A percentile compares a stretch with the other conserved stretches of the same genome.
Evolutionary conservation across 495 filamentous ascomycete genomes (phyloP).

Genomic region (Astrocystis sublimbata): DNA sequence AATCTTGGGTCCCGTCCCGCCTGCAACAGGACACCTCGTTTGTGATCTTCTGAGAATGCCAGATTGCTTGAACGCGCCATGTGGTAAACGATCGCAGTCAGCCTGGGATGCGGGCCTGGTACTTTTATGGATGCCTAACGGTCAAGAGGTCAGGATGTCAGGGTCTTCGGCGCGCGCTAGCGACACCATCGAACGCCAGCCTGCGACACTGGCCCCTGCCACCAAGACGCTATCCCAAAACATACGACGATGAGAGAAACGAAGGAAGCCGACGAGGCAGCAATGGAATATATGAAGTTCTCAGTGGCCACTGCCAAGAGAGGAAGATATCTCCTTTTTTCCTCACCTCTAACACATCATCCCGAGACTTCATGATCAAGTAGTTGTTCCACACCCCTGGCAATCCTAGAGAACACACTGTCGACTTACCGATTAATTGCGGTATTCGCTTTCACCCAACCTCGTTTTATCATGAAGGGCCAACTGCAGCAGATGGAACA

Average conservation of each 20-base stretch:
- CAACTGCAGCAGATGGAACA: too few species aligned
- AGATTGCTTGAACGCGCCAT: too few species aligned
- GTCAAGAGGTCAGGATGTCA: not conserved
- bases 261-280: not conserved
- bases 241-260: not conserved
- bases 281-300: not conserved
- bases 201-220: conserved; percentile 17
- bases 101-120: not conserved
- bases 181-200: not conserved
- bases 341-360: not conserved
- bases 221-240: not conserved
- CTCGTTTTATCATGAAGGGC: not conserved
- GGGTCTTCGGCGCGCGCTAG: too few species aligned
- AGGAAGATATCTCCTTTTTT: not conserved
- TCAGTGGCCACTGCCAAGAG: not conserved
- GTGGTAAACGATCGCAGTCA: too few species aligned
- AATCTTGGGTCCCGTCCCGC: too few species aligned
- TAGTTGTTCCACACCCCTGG: not conserved
- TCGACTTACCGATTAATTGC: not conserved
- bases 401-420: not conserved
- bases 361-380: too few species aligned
- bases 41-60: too few species aligned
- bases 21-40: too few species aligned
- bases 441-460: not conserved
- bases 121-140: not conserved